Percentiles rank a stretch among this genome's conserved stretches.
These are phyloP conservation scores for Mycena metata DNA, from an alignment of 768 basidiomycete species.

Conservation along the genomic window DNA sequence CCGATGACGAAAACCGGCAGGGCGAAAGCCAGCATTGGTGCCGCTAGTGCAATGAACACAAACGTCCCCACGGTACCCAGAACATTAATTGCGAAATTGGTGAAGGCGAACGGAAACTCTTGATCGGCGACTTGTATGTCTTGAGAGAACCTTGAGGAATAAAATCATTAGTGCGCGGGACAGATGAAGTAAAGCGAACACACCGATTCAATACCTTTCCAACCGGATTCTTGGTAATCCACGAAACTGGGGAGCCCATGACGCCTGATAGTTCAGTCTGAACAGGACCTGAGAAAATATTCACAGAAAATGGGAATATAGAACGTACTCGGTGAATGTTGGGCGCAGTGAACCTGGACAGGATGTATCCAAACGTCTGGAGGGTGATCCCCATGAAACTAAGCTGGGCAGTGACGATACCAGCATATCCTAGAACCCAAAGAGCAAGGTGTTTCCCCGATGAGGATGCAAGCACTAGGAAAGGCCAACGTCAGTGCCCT, in stretches of 20 bases:
- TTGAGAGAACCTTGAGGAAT: conserved; percentile 28
- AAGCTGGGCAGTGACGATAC: conserved; percentile 19
- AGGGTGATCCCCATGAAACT: conserved; percentile 6
- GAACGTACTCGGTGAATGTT: conserved; percentile 17
- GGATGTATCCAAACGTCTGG: conserved; percentile 5
- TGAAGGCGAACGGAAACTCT: conserved; percentile 31
- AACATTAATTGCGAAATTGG: conserved; percentile 18
- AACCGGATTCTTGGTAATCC: conserved; percentile 31
- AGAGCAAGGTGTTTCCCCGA: conserved; percentile 24
- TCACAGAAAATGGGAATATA: neutral
- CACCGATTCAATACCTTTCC: conserved; percentile 33
- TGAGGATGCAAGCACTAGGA: conserved; percentile 21
- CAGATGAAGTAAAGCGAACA: neutral
- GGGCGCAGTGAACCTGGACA: conserved; percentile 23
- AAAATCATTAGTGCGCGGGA: too few species aligned
- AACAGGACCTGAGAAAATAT: neutral
- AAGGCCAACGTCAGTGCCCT: neutral
- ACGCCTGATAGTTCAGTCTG: conserved; percentile 24
- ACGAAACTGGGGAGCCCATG: conserved; percentile 29
- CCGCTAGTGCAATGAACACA: conserved; percentile 26
- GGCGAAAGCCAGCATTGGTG: conserved; percentile 23
- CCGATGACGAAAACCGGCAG: conserved; percentile 21
- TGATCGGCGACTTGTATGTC: conserved; percentile 25
- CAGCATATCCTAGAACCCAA: conserved; percentile 30
- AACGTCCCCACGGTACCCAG: conserved; percentile 18